phyloP scores from a whole-genome alignment of 345 rosid species.

The Linum usitatissimum region DNA sequence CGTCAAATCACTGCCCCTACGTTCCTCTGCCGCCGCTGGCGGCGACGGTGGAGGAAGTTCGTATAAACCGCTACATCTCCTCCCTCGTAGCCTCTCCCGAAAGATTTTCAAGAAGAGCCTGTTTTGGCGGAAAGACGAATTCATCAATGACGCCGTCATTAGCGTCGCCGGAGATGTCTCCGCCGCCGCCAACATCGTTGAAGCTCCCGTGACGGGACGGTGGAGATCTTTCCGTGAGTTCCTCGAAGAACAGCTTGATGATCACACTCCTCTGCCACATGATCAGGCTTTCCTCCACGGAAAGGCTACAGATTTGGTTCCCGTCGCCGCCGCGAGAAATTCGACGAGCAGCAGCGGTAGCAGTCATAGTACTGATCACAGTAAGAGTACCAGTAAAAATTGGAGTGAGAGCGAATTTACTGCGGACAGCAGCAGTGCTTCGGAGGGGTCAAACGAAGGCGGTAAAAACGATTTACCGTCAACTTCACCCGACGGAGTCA shows the following conservation, averaged over 20 bases:
- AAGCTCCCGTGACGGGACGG: constrained; percentile 26
- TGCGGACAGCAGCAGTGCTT: constrained; percentile 27
- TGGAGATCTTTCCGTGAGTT: constrained; percentile 41
- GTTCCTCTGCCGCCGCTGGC: constrained; percentile 19
- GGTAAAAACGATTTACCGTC: constrained; percentile 7
- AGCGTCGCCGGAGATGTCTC: not conserved
- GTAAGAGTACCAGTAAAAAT: constrained; percentile 20
- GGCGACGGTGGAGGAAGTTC: constrained; percentile 9
- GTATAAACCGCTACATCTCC: constrained; percentile 10
- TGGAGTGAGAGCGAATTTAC: constrained; percentile 43
- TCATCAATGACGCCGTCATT: not conserved
- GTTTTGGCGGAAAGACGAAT: constrained; percentile 35
- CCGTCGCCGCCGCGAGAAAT: constrained; percentile 4
- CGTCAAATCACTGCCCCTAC: constrained; percentile 47
- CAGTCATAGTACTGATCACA: constrained; percentile 15
- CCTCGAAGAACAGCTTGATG: constrained; percentile 23
- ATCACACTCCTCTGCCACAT: constrained; percentile 25
- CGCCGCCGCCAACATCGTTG: not conserved
- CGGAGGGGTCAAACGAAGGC: constrained; percentile 23
- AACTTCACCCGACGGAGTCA: constrained; percentile 14
- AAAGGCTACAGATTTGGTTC: not conserved
- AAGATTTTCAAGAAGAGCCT: constrained; percentile 32
- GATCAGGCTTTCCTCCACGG: constrained; percentile 3
- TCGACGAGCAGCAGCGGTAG: constrained; percentile 24
- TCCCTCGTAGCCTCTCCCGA: constrained; percentile 42